Base-by-base conservation (phyloP, 2,329 filamentous ascomycete genomes). In the Ampelomyces quisqualis region DNA sequence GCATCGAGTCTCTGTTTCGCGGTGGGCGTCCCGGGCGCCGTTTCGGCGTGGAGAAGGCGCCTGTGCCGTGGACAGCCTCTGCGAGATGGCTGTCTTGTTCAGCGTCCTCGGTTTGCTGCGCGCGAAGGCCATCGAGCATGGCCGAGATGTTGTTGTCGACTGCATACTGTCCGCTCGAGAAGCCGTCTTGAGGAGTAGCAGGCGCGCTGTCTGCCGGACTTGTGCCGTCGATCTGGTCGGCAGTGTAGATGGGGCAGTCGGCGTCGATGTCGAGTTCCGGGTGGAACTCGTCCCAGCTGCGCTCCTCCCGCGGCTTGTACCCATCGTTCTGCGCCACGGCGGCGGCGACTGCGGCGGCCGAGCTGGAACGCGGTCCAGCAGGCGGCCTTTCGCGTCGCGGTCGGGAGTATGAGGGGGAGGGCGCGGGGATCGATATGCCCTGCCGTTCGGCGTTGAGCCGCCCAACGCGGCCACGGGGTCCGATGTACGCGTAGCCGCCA, bases 261-360 rank as follows among this genome's bases (percentile, higher is more conserved):
- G 79, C 79, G 41, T 95, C 89, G 34, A 96, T 90, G 71, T 97
- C 90, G 37, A 98, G 80, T 58, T 96, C 88, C 0, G 89, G 90
- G 68, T 98, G 93, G 52, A 97, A 97, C 66, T 98, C 93, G 62
- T 96, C 90, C 90, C 91, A 98, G 37, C 89, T 88, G 49, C 91
- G 84, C 73, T 98, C 93, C 71, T 98, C 93, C 61, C 93, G 80
- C 21, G 93, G 93, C 67, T 98, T 98, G 71, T 97, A 97, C 35
- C 91, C 90, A 73, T 97, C 93, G 58, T 84, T 90, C 64, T 95
- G 90, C 55, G 89, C 88, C 44, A 93, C 86, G 3, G 87, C 86
- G 5, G 89, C 90, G 35, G 90, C 88, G 17, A 90, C 88, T 19
- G 90, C 90, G 9, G 91, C 89, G n/a, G 81, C 89, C 31, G 88